Conservation (phyloP, 305 asterid genomes). For the Ajuga reptans region DNA sequence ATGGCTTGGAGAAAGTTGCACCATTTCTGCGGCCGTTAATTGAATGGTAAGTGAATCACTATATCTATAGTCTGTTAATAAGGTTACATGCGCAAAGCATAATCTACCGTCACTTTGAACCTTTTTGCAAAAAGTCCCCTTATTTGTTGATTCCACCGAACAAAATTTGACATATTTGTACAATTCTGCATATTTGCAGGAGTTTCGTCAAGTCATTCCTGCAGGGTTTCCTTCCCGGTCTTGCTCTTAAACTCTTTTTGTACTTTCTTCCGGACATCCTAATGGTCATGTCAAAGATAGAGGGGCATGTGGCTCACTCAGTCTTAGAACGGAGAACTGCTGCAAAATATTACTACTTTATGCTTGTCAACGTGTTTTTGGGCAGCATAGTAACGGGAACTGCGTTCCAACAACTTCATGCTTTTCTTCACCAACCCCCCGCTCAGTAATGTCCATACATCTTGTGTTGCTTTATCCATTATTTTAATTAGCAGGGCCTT, state of each 20-base stretch:
- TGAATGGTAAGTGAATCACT: constrained; percentile 53
- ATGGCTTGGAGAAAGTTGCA: constrained; percentile 85
- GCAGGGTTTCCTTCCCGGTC: constrained; percentile 97
- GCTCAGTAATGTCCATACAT: constrained; percentile 46
- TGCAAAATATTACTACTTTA: constrained; percentile 87
- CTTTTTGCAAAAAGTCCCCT: background rate
- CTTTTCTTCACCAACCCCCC: constrained; percentile 79
- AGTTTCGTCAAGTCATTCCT: constrained; percentile 65
- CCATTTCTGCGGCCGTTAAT: constrained; percentile 84
- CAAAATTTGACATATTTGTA: background rate
- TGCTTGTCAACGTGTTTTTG: constrained; percentile 88
- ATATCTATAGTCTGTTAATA: no score
- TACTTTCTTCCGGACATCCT: constrained; percentile 53
- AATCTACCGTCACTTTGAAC: background rate
- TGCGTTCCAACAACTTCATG: constrained; percentile 89
- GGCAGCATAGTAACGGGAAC: constrained; percentile 95
- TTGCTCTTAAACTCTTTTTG: constrained; percentile 75
- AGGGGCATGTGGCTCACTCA: constrained; percentile 85
- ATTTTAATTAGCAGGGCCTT: no score
- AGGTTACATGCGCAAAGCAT: background rate
- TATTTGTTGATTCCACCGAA: background rate
- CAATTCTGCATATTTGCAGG: constrained; percentile 42
- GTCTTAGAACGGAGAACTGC: constrained; percentile 81
- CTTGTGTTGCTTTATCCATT: background rate
- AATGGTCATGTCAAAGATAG: constrained; percentile 86